phyloP scores from a whole-genome alignment of 257 asterid genomes.

The Cinchona pubescens region DNA sequence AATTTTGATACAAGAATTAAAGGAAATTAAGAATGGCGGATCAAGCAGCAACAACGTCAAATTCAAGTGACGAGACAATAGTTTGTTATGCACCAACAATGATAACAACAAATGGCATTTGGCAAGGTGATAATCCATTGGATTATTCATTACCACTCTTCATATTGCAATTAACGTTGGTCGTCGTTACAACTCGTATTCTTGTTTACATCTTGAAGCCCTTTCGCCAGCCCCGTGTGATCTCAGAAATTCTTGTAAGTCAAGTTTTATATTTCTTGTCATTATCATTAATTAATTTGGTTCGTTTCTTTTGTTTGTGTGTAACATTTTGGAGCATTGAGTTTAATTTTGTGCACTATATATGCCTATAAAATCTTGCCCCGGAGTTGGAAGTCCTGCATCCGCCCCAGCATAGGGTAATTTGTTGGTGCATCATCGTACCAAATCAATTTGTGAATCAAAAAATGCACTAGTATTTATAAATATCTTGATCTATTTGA shows the following conservation, averaged over 20 bases:
- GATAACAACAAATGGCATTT: conserved; percentile 85
- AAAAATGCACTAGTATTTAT: too few relatives aligned
- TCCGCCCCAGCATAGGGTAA: too few relatives aligned
- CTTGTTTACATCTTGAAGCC: conserved; percentile 81
- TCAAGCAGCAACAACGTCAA: neutral
- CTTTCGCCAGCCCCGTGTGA: conserved; percentile 90
- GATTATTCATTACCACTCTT: conserved; percentile 91
- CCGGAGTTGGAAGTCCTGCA: too few relatives aligned
- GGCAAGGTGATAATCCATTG: conserved; percentile 95
- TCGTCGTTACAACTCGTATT: conserved; percentile 63
- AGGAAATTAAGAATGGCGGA: conserved; percentile 36
- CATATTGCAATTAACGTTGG: conserved; percentile 70
- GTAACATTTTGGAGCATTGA: neutral
- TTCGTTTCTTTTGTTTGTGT: neutral
- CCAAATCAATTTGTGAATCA: neutral
- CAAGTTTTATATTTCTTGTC: neutral
- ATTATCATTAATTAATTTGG: neutral
- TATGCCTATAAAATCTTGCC: too few relatives aligned
- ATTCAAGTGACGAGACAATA: conserved; percentile 44
- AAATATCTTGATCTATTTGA: neutral
- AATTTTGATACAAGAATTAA: neutral
- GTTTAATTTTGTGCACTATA: neutral
- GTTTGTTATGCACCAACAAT: conserved; percentile 95
- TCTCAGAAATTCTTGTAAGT: conserved; percentile 87
- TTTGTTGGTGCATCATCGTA: neutral